Percentiles rank a stretch among this genome's conserved stretches.
Conservation (phyloP, 306 rosid genomes). For the Castanea sativa region DNA sequence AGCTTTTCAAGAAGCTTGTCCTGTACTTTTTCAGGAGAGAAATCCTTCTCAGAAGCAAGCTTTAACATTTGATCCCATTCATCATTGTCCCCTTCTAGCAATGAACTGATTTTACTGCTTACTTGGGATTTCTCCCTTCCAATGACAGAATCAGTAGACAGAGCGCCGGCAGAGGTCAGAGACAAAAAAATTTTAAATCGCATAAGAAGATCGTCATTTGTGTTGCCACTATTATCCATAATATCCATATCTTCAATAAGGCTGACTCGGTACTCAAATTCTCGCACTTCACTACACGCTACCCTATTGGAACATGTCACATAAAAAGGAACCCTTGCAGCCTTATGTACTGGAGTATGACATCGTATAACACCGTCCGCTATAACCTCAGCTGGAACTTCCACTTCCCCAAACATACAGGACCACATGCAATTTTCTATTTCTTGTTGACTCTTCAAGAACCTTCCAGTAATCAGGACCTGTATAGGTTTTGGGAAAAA, state of each 20-base stretch:
- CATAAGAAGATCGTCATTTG: slow-evolving; percentile 26
- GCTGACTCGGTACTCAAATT: slow-evolving; percentile 60
- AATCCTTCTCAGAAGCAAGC: slow-evolving; percentile 38
- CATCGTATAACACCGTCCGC: slow-evolving; percentile 70
- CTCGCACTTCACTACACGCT: slow-evolving; percentile 90
- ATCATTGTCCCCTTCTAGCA: slow-evolving; percentile 49
- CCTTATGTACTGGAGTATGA: slow-evolving; percentile 68
- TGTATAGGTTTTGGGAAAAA: slow-evolving; percentile 22
- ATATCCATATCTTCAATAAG: slow-evolving; percentile 30
- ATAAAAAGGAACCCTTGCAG: slow-evolving; percentile 82
- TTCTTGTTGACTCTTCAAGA: slow-evolving; percentile 55
- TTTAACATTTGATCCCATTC: slow-evolving; percentile 64
- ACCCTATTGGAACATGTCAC: slow-evolving; percentile 82
- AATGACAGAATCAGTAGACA: slow-evolving; percentile 23
- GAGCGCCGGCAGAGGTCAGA: slow-evolving; percentile 26
- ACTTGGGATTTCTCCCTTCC: slow-evolving; percentile 39
- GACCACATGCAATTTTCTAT: slow-evolving; percentile 66
- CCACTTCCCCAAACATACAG: slow-evolving; percentile 90
- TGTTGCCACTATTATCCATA: slow-evolving; percentile 28
- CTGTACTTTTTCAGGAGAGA: slow-evolving; percentile 49
- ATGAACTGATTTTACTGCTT: slow-evolving; percentile 51
- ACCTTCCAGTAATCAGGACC: slow-evolving; percentile 76
- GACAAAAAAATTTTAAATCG: slow-evolving; percentile 55
- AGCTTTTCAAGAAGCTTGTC: slow-evolving; percentile 62
- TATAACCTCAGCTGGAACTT: slow-evolving; percentile 71